Conservation (phyloP, 2,329 filamentous ascomycete genomes). For the Hirsutella rhossiliensis region DNA sequence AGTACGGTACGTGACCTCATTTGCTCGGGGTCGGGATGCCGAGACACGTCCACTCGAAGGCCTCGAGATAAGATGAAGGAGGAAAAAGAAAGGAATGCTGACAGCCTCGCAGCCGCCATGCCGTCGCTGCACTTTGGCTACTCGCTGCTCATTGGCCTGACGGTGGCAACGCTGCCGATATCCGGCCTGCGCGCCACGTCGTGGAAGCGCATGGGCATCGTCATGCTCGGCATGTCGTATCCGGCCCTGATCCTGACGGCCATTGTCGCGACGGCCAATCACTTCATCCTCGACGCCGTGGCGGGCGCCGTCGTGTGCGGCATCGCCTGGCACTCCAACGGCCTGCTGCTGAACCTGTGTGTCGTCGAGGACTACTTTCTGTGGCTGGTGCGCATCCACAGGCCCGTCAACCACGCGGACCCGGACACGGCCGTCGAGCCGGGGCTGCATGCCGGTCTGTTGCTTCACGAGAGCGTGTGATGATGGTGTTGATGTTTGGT, state of each 20-base stretch:
- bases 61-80: neutral
- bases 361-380: slow-evolving; percentile 58
- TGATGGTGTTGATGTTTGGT: neutral
- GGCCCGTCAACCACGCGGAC: slow-evolving; percentile 36
- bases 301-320: slow-evolving; percentile 54
- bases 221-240: slow-evolving; percentile 45
- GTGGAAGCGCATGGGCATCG: slow-evolving; percentile 34
- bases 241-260: slow-evolving; percentile 52
- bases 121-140: slow-evolving; percentile 67
- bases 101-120: slow-evolving; percentile 48
- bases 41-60: neutral
- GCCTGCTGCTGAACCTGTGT: slow-evolving; percentile 48
- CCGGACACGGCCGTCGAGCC: slow-evolving; percentile 13
- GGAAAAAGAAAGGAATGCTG: slow-evolving; percentile 1
- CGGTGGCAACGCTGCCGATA: slow-evolving; percentile 53
- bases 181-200: slow-evolving; percentile 37
- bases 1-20: slow-evolving; percentile 43
- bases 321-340: slow-evolving; percentile 47
- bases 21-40: neutral
- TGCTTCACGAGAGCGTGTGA: neutral
- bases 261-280: slow-evolving; percentile 61
- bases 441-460: neutral
- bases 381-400: slow-evolving; percentile 50
- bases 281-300: slow-evolving; percentile 60
- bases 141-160: slow-evolving; percentile 59